Percentiles rank a stretch among this genome's conserved stretches.
Conservation (phyloP, 2,329 filamentous ascomycete species). For the Mycosphaerella arachidis region DNA sequence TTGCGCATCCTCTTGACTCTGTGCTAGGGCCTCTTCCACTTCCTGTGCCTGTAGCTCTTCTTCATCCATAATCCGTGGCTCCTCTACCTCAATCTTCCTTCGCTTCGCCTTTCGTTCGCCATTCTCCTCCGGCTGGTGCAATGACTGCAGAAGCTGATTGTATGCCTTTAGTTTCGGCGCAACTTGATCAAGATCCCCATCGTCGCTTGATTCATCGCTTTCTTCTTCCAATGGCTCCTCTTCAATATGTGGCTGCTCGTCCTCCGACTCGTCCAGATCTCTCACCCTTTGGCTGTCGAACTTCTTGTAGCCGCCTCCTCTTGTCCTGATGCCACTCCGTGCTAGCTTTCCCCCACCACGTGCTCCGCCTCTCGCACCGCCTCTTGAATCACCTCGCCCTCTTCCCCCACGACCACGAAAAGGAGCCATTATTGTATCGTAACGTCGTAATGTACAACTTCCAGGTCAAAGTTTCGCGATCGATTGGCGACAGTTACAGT, state of each 20-base stretch:
- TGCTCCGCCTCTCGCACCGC: slow-evolving; percentile 19
- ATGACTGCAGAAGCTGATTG: slow-evolving; percentile 53
- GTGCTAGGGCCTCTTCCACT: slow-evolving; percentile 35
- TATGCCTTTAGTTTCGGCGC: slow-evolving; percentile 44
- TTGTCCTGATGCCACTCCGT: slow-evolving; percentile 31
- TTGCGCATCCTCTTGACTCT: slow-evolving; percentile 37
- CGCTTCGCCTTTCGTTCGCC: slow-evolving; percentile 48
- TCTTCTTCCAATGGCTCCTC: slow-evolving; percentile 25
- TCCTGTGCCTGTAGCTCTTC: slow-evolving; percentile 8
- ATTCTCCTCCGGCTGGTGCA: slow-evolving; percentile 42
- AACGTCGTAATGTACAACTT: neutral
- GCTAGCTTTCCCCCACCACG: slow-evolving; percentile 27
- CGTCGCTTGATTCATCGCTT: slow-evolving; percentile 24
- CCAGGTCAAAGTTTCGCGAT: neutral
- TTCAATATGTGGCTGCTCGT: slow-evolving; percentile 15
- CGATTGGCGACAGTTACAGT: neutral
- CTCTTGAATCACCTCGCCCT: slow-evolving; percentile 29
- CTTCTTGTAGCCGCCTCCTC: slow-evolving; percentile 29
- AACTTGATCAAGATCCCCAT: slow-evolving; percentile 31
- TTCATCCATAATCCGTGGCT: slow-evolving; percentile 3
- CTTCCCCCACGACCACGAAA: slow-evolving; percentile 28
- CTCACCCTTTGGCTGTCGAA: slow-evolving; percentile 34
- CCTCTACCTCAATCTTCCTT: slow-evolving; percentile 45
- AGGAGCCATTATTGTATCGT: slow-evolving; percentile 21
- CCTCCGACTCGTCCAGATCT: slow-evolving; percentile 30